phyloP scores from a whole-genome alignment of 345 rosid species.

The Populus deltoides region DNA sequence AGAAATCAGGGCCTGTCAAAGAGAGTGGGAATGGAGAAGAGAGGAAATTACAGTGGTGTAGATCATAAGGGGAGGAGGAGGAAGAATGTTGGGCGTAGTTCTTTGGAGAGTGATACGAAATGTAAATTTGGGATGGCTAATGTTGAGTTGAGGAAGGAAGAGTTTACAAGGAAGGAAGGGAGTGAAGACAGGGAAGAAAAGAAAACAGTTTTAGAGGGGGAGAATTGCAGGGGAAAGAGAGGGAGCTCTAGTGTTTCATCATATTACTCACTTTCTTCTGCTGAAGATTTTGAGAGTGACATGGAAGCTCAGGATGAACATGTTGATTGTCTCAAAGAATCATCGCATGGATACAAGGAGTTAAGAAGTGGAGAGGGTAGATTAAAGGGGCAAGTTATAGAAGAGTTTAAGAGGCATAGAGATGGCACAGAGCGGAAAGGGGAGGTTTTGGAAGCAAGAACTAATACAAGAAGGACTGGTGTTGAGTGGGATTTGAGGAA shows the following conservation, averaged over 20 bases:
- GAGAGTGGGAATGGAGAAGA: conserved; percentile 44
- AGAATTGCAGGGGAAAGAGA: conserved; percentile 35
- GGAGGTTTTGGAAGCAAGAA: conserved; percentile 26
- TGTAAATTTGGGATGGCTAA: conserved; percentile 21
- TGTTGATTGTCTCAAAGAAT: conserved; percentile 27
- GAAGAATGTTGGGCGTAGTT: conserved; percentile 30
- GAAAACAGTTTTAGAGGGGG: conserved; percentile 19
- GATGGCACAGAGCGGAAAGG: conserved; percentile 10
- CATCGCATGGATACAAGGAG: conserved; percentile 26
- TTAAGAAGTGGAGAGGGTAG: conserved; percentile 19
- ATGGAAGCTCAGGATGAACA: conserved; percentile 42
- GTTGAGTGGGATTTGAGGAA: conserved; percentile 60
- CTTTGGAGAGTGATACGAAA: conserved; percentile 32
- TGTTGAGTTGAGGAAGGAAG: conserved; percentile 27
- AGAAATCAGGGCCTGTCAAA: conserved; percentile 29
- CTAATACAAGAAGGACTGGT: conserved; percentile 21
- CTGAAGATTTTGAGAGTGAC: conserved; percentile 58
- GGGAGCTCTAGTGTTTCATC: conserved; percentile 68
- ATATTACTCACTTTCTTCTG: conserved; percentile 66
- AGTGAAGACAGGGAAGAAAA: conserved; percentile 23
- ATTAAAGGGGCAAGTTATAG: conserved; percentile 21
- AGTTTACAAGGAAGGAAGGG: conserved; percentile 29
- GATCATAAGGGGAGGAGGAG: conserved; percentile 26
- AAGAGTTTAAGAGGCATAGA: conserved; percentile 19
- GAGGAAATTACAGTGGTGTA: conserved; percentile 36